Percentiles rank a stretch among this genome's conserved stretches.
Evolutionary conservation across 768 basidiomycete genomes (phyloP).

Genomic region (Mycena metata): DNA sequence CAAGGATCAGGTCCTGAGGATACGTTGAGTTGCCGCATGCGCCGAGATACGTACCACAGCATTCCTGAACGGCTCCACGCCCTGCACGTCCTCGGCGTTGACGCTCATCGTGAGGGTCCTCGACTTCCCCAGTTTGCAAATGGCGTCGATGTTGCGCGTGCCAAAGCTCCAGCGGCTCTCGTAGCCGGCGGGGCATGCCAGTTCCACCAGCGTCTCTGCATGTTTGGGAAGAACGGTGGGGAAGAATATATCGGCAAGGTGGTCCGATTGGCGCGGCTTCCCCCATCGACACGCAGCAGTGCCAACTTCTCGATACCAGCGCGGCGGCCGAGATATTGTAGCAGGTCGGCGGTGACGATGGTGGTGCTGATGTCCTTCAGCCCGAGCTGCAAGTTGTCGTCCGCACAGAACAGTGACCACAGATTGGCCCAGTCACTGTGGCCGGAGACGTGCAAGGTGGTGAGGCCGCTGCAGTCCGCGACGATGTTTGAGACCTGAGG

Average conservation of each 20-base stretch:
- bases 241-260: constrained; percentile 4
- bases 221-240: neutral
- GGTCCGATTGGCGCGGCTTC: neutral
- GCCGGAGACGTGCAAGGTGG: neutral
- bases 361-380: constrained; percentile 7
- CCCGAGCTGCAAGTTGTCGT: neutral
- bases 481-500: neutral
- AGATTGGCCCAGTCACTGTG: neutral
- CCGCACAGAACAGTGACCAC: neutral
- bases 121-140: neutral
- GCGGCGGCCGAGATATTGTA: neutral
- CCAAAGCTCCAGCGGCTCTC: constrained; percentile 17
- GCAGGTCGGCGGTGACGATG: neutral
- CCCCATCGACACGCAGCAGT: neutral
- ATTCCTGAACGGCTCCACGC: neutral
- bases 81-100: neutral
- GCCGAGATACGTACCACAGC: neutral
- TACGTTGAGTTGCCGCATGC: neutral
- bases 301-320: constrained; percentile 1
- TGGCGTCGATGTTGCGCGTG: neutral
- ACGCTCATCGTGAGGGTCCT: neutral
- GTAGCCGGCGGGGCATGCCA: neutral
- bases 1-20: neutral
- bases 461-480: neutral
- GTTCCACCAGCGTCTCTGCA: neutral